Evolutionary conservation across 2,329 filamentous ascomycete species (phyloP), one percentile per base, ranked within the genome.

Genomic region (Ceratocystiopsis brevicomis): DNA sequence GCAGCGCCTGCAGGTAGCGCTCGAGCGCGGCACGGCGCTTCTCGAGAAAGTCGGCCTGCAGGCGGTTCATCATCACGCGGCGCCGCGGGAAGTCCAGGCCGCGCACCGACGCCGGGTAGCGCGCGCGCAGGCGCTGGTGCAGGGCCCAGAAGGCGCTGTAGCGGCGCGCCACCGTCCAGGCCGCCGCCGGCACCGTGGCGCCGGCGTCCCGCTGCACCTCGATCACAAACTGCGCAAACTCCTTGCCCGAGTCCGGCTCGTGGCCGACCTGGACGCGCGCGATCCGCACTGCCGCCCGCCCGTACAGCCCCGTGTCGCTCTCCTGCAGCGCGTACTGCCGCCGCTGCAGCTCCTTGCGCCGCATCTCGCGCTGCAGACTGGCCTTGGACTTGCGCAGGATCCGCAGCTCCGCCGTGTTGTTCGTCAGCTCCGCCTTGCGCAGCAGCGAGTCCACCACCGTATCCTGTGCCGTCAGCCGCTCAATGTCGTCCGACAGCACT

Each of bases 271-370:
- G 85, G 43, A 94, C 87, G 0, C 83, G 84, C 55, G 90, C 90
- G 56, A 98, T 95, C 52, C 74, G 81, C 53, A 96, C 76, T 0
- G 77, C 84, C 3, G 90, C 88, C 16, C 88, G 81, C 3, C 90
- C 90, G 54, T 93, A 96, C 19, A 98, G 67, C 58, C 86, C 94
- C 59, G 94, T 98, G 57, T 98, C 92, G 55, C 86, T 95, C 60
- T 98, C 90, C 60, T 98, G 90, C 9, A 96, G 77, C 39, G 93
- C 84, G 53, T 98, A 98, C 57, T 98, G 92, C 59, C 94, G 90
- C 42, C 87, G 74, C 57, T 98, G 90, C 54, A 98, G 72, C 59
- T 96, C 88, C 57, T 96, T 98, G 33, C 87, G 77, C 45, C 85
- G 75, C 44, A 96, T 86, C 59, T 98, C 90, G 50, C 90, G 73